Percentiles rank a stretch among this genome's conserved stretches.
Conservation (phyloP, 139 green algal species). For the Chlorella vulgaris region DNA sequence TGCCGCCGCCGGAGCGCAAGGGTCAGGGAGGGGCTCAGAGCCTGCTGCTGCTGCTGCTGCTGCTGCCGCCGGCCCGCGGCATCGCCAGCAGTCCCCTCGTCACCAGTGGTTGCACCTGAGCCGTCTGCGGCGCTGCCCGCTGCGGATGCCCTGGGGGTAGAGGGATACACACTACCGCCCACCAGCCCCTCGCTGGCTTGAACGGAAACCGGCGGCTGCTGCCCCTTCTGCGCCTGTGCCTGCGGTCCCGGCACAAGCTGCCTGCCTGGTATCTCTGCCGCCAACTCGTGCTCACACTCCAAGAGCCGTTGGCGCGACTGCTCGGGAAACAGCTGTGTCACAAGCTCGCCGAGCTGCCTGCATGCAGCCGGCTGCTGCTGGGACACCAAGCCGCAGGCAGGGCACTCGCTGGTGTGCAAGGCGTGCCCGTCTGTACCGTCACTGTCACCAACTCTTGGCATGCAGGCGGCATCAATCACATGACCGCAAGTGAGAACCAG, state of each 20-base stretch:
- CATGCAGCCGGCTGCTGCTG: conserved; percentile 17
- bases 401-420: conserved; percentile 30
- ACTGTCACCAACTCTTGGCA: neutral
- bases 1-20: neutral
- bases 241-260: neutral
- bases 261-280: neutral
- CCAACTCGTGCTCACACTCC: neutral
- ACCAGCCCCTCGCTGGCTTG: neutral
- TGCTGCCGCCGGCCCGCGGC: neutral
- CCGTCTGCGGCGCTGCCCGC: neutral
- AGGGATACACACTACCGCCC: neutral
- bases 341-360: conserved; percentile 46
- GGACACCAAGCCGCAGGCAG: conserved; percentile 28
- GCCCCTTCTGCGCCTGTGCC: neutral
- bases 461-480: conserved; percentile 26
- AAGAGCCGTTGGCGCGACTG: neutral
- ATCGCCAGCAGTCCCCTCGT: neutral
- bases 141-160: neutral
- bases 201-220: neutral
- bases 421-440: neutral
- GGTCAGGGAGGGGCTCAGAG: conserved; percentile 21
- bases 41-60: neutral
- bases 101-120: neutral
- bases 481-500: conserved; percentile 55
- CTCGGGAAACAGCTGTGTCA: conserved; percentile 34